phyloP scores from a whole-genome alignment of 352 stramenopile species.

The Pythium volutum region DNA sequence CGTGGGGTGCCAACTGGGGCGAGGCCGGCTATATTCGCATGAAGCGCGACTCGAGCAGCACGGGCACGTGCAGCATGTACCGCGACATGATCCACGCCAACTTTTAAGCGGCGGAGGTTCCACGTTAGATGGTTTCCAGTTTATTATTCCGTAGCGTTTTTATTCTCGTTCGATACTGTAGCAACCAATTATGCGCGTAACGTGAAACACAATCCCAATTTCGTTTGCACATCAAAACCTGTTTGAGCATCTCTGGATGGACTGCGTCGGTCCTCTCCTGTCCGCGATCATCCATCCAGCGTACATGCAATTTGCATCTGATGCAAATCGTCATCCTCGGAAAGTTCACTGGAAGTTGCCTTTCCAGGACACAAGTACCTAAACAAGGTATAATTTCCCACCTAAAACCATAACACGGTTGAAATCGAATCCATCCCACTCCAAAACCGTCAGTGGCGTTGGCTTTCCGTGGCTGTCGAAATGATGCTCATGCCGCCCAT shows the following conservation, averaged over 20 bases:
- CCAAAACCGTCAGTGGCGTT: background rate
- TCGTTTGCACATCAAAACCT: no score
- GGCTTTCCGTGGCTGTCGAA: background rate
- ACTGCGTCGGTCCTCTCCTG: no score
- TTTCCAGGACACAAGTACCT: background rate
- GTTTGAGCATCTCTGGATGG: no score
- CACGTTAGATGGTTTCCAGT: no score
- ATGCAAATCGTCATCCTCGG: no score
- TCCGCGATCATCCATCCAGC: no score
- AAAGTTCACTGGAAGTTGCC: background rate
- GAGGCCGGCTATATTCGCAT: slow-evolving; percentile 94
- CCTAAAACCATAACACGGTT: no score
- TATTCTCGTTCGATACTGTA: no score
- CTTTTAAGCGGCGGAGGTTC: slow-evolving; percentile 21
- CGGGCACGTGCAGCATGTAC: slow-evolving; percentile 39
- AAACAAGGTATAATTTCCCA: slow-evolving; percentile 6
- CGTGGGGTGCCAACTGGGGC: slow-evolving; percentile 95
- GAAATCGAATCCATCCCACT: no score
- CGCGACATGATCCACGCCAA: slow-evolving; percentile 26
- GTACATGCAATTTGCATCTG: no score
- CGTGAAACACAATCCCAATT: no score
- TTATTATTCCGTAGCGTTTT: slow-evolving; percentile 1
- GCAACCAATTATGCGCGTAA: no score
- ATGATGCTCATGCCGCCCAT: slow-evolving; percentile 15
- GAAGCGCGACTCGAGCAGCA: slow-evolving; percentile 49